These are phyloP conservation scores for Silybum marianum DNA, from an alignment of 129 eudicot genomes.

Conservation along the genomic window DNA sequence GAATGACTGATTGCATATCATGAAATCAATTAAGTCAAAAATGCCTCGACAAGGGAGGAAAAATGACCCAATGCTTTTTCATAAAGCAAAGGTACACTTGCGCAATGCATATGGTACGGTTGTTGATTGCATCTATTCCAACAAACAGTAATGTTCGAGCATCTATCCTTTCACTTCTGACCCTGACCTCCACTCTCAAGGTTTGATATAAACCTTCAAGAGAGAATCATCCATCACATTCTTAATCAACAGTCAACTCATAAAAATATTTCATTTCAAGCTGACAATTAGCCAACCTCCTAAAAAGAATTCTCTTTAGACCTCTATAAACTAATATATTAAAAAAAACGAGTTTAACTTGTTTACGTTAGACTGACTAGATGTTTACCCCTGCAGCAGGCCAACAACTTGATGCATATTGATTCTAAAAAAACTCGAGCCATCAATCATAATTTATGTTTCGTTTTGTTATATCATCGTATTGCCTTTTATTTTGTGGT, in stretches of 20 bases:
- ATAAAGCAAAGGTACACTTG: conserved; percentile 37
- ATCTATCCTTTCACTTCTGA: conserved; percentile 34
- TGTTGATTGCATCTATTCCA: conserved; percentile 40
- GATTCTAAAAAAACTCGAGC: not conserved
- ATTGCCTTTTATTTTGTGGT: not conserved
- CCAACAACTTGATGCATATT: not conserved
- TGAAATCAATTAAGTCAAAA: conserved; percentile 19
- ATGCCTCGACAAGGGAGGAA: conserved; percentile 15
- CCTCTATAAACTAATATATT: not conserved
- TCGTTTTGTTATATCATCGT: not conserved
- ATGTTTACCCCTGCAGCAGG: no score
- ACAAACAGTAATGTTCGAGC: conserved; percentile 19
- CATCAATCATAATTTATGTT: not conserved
- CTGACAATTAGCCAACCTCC: not conserved
- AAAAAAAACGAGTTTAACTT: no score
- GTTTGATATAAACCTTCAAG: conserved; percentile 11
- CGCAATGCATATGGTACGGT: conserved; percentile 26
- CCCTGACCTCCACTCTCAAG: conserved; percentile 33
- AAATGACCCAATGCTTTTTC: conserved; percentile 27
- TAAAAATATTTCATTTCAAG: not conserved
- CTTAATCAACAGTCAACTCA: not conserved
- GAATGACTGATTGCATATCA: conserved; percentile 21
- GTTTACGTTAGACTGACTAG: no score
- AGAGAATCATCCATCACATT: conserved; percentile 22
- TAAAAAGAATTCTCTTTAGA: not conserved